A percentile compares a stretch with the other conserved stretches of the same genome.
Conservation (phyloP, 2,329 filamentous ascomycete species). For the Hymenoscyphus fructigenus region DNA sequence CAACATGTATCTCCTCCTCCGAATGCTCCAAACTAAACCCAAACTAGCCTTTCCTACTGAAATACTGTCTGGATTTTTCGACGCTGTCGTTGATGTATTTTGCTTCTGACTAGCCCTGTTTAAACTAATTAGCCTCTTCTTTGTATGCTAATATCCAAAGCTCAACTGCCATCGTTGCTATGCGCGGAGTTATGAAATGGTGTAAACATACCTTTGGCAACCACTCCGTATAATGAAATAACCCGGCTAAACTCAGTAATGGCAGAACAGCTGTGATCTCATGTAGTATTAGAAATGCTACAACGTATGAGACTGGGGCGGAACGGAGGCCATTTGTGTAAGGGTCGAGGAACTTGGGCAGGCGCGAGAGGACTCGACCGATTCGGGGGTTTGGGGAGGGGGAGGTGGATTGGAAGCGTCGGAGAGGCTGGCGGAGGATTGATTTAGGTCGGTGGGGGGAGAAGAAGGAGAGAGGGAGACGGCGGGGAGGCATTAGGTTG, state of each 20-base stretch:
- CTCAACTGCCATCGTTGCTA: conserved; percentile 26
- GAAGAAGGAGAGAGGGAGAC: background rate
- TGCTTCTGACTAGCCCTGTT: conserved; percentile 44
- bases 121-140: background rate
- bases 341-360: conserved; percentile 63
- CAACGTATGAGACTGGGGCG: conserved; percentile 79
- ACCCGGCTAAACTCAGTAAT: conserved; percentile 68
- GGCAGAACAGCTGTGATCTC: conserved; percentile 87
- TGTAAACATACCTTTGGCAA: conserved; percentile 50
- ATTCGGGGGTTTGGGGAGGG: conserved; percentile 15
- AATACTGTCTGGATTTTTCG: conserved; percentile 74
- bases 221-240: conserved; percentile 79
- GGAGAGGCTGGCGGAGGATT: background rate
- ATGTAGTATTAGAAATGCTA: conserved; percentile 85
- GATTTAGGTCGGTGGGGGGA: no score
- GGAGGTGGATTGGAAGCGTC: conserved; percentile 5
- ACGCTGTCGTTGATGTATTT: conserved; percentile 44
- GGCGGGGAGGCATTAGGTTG: conserved; percentile 2
- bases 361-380: conserved; percentile 26
- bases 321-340: conserved; percentile 69
- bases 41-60: conserved; percentile 80
- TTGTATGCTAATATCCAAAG: no score
- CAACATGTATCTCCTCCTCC: no score
- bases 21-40: conserved; percentile 50
- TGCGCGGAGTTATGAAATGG: background rate